Evolutionary conservation across 257 asterid species (phyloP).

Genomic region (Solanum paucissectum): DNA sequence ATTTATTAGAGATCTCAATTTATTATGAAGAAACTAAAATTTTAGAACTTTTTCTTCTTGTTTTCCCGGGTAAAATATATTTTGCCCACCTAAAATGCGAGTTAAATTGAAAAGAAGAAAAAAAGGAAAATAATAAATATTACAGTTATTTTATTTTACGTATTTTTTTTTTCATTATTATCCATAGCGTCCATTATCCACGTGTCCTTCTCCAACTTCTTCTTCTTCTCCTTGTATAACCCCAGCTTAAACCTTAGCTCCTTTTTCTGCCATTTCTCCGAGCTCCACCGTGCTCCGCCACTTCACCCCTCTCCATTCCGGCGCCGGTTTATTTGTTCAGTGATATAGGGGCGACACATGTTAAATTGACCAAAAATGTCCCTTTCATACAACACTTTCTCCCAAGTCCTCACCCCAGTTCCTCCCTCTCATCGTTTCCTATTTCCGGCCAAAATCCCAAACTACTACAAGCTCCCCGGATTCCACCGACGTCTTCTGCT

Average conservation of each 20-base stretch:
- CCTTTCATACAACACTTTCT: conserved; percentile 28
- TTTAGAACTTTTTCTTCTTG: not conserved
- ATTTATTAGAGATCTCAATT: not conserved
- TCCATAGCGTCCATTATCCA: not conserved
- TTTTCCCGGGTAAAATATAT: not conserved
- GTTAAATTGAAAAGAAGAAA: not conserved
- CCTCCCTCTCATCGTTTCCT: conserved; percentile 7
- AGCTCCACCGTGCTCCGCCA: not conserved
- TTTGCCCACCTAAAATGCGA: not conserved
- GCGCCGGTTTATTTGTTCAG: not conserved
- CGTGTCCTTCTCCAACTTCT: not conserved
- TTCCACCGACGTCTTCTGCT: conserved; percentile 12
- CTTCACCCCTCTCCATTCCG: not conserved
- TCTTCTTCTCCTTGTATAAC: not conserved
- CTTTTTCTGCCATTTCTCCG: not conserved
- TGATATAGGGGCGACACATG: not conserved
- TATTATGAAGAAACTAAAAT: not conserved
- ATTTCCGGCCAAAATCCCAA: conserved; percentile 25
- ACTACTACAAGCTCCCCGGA: conserved; percentile 10
- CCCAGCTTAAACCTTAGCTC: not conserved
- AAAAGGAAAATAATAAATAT: not conserved
- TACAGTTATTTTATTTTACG: not conserved
- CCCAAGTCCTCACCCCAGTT: conserved; percentile 33
- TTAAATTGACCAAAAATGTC: conserved; percentile 39
- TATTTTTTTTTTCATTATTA: not conserved